These are phyloP conservation scores for Maudiozyma bulderi DNA, from an alignment of 805 yeast genomes.

Conservation along the genomic window DNA sequence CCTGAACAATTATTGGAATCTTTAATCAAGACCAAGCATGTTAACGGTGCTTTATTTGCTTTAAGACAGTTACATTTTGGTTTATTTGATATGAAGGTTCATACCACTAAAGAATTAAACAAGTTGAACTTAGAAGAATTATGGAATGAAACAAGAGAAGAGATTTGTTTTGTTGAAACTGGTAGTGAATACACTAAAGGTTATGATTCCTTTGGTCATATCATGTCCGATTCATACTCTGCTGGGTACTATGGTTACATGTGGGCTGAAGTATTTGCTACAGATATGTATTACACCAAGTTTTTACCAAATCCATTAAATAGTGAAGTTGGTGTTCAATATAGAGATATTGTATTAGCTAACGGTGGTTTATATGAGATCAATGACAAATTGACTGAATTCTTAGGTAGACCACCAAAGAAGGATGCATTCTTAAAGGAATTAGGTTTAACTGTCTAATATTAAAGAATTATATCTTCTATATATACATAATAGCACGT, in stretches of 20 bases:
- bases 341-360: constrained; percentile 58
- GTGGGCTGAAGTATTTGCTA: constrained; percentile 79
- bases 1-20: constrained; percentile 48
- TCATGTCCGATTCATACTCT: constrained; percentile 73
- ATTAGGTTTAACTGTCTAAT: constrained; percentile 35
- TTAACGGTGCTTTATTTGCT: constrained; percentile 62
- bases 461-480: background rate
- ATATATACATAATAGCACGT: background rate
- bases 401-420: constrained; percentile 69
- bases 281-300: constrained; percentile 66
- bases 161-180: constrained; percentile 47
- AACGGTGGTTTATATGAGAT: constrained; percentile 71
- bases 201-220: constrained; percentile 69
- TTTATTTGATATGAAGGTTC: constrained; percentile 64
- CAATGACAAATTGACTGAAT: constrained; percentile 49
- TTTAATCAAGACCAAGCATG: constrained; percentile 57
- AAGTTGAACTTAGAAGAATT: constrained; percentile 38
- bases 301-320: constrained; percentile 64
- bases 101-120: constrained; percentile 40
- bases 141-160: constrained; percentile 62
- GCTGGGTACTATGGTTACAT: constrained; percentile 81
- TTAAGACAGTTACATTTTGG: constrained; percentile 75
- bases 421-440: constrained; percentile 65
- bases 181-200: constrained; percentile 54
- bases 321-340: constrained; percentile 48